Evolutionary conservation across 495 filamentous ascomycete genomes (phyloP), one percentile per base, ranked within the genome.

Genomic region (Talaromyces ruber): DNA sequence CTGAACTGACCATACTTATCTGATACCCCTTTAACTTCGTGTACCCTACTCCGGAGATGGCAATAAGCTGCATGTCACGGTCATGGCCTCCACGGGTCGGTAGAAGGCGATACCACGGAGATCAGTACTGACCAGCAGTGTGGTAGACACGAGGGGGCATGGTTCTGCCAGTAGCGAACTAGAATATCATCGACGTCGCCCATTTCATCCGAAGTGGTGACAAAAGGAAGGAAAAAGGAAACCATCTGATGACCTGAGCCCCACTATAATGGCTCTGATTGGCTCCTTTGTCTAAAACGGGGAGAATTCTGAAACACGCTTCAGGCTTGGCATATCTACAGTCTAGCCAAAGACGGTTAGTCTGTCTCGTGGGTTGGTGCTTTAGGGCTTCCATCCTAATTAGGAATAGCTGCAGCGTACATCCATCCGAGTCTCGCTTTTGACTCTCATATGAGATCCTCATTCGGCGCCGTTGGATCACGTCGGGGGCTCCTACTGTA

Each of bases 271-370:
- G 9, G 14, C 8, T 53, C 21, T 53, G 9, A 53, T 53, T 53
- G 50, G 50, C 22, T 12, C 32, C 12, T 14, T 14, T 9, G 14
- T 37, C 32, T 53, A 21, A 53, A 53, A 25, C 61, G 62, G 64
- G 64, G 59, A 64, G 62, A 70, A 59, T 59, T 62, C 60, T 70
- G 70, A 69, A 69, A 68, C 60, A 63, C 58, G 59, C 59, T 25
- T 26, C n/a, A 1, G 2, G 16, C 22, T 53, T 53, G 22, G 50
- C 50, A 52, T 22, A 2, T 52, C 30, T 18, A 1, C 18, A 25
- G n/a, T 7, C 50, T 53, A 53, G 22, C 50, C 22, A 12, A 3
- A 53, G 6, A 16, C 2, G 39, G 39, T 18, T 45, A 45, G 39
- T 45, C 39, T 21, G 39, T 3, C 39, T 45, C 39, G 39, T 45